Percentiles rank a stretch among this genome's conserved stretches.
Conservation (phyloP, 1,284 basidiomycete genomes). For the Leccinum ambiguum region DNA sequence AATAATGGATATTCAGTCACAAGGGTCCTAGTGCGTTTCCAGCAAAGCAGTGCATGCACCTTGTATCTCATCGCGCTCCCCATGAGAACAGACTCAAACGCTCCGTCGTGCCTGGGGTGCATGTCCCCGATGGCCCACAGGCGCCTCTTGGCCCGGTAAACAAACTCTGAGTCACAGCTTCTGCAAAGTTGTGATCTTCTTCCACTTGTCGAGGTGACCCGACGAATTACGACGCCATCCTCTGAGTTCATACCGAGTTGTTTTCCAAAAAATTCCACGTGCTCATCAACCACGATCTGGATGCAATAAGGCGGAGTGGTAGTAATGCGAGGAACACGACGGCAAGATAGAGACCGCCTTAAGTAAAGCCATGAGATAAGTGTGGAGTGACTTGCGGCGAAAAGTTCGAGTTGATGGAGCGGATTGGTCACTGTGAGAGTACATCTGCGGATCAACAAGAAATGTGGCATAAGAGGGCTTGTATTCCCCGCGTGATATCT, state of each 20-base stretch:
- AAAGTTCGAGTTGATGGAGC: background rate
- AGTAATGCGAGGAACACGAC: background rate
- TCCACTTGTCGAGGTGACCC: background rate
- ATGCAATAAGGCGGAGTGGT: background rate
- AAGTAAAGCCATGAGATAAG: background rate
- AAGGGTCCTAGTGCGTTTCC: background rate
- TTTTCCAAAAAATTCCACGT: background rate
- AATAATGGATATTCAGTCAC: background rate
- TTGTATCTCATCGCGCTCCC: background rate
- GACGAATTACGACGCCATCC: background rate
- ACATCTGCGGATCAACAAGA: background rate
- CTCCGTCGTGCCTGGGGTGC: background rate
- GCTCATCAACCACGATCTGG: background rate
- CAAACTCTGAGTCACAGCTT: background rate
- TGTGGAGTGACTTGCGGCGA: background rate
- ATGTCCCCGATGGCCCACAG: background rate
- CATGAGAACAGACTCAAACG: background rate
- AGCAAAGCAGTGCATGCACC: background rate
- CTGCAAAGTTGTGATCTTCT: background rate
- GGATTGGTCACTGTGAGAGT: background rate
- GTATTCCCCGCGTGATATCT: background rate
- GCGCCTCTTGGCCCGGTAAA: background rate
- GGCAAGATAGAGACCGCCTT: background rate
- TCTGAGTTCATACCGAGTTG: background rate
- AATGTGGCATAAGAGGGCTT: background rate